Conservation (phyloP, 2,329 filamentous ascomycete genomes). For the Diplodia corticola region DNA sequence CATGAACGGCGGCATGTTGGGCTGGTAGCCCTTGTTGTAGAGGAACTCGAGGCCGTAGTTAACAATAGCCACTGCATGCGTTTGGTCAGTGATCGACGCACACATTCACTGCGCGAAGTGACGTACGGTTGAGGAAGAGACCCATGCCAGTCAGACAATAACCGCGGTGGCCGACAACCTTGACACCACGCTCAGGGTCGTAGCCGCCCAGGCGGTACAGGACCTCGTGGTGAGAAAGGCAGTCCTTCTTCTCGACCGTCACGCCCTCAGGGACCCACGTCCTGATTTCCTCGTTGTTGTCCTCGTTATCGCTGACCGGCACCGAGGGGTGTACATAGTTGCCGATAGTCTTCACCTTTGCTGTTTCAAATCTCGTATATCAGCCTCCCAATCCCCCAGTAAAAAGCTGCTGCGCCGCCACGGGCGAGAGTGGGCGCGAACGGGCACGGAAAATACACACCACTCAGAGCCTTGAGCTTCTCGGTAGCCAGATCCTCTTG, state of each 20-base stretch:
- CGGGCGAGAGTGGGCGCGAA: background rate
- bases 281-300: constrained; percentile 75
- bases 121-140: constrained; percentile 69
- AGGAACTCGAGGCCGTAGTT: constrained; percentile 95
- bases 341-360: constrained; percentile 80
- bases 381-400: background rate
- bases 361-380: background rate
- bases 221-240: constrained; percentile 92
- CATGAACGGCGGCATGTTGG: constrained; percentile 77
- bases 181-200: constrained; percentile 84
- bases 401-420: background rate
- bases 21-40: constrained; percentile 74
- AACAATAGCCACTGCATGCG: constrained; percentile 67
- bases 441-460: background rate
- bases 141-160: constrained; percentile 92
- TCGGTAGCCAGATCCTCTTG: constrained; percentile 71
- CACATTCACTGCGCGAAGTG: background rate
- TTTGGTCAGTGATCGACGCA: background rate
- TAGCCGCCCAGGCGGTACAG: constrained; percentile 85
- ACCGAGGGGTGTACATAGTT: constrained; percentile 91
- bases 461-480: constrained; percentile 72
- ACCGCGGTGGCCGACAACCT: constrained; percentile 90
- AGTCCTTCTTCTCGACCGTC: constrained; percentile 70
- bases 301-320: constrained; percentile 80
- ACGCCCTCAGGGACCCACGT: constrained; percentile 80